Evolutionary conservation across 352 stramenopile species (phyloP), one percentile per base, ranked within the genome.

Genomic region (Globisporangium lucens): DNA sequence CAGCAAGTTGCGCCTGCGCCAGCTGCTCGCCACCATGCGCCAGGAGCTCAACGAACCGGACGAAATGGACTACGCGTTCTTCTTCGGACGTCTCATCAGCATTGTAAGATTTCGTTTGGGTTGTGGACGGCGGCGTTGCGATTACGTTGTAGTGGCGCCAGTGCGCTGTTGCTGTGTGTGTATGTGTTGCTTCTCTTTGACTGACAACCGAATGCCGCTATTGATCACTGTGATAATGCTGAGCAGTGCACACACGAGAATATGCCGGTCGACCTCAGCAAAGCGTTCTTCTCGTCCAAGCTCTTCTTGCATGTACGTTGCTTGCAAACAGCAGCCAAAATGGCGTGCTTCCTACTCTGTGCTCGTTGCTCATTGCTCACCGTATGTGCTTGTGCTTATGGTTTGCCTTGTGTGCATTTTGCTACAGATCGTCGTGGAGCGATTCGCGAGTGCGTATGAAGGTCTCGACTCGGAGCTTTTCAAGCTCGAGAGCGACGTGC

Each of bases 401-500:
- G 24, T 15, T 10, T 38, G 27, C 15, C 15, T 20, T 27, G 4
- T 27, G 3, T 35, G 9, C 27, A 43, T 27, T 56, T 33, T 7
- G 4, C 51, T 43, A 17, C 27, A 94, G 86, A 66, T 93, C 35
- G 56, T 89, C 41, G 81, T 89, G 3, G 72, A 90, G 63, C 76
- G 84, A n/a, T 83, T 92, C 36, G 81, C 78, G 1, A 70, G 72
- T 22, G 75, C 76, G 15, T 87, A 88, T 63, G 71, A 78, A 33
- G 73, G 72, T 2, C 76, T 83, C 53, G 77, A 90, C 56, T 72
- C 70, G 12, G 83, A 89, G 24, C 55, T 87, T 15, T 94, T 94
- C 62, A 89, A 87, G 52, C 61, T 89, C 15, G 83, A 94, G 60
- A 85, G 82, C 41, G 86, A 91, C 36, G 70, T 89, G 46, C 61